These are phyloP conservation scores for Apiospora rasikravindrae DNA, from an alignment of 2,329 filamentous ascomycete genomes.

Conservation along the genomic window DNA sequence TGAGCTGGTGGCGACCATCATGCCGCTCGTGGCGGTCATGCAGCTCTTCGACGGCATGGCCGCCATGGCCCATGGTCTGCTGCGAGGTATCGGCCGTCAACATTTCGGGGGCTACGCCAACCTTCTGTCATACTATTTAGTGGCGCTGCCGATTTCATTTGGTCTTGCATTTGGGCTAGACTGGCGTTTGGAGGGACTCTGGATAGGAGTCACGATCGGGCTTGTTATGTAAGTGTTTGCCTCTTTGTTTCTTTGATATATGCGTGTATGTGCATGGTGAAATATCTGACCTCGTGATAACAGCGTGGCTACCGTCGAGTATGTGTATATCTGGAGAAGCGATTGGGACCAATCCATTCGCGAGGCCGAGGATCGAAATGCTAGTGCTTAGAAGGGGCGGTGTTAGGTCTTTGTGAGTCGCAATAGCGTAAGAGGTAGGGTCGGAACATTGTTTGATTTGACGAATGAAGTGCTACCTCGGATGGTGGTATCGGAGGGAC, in stretches of 20 bases:
- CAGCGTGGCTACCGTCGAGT: conserved; percentile 60
- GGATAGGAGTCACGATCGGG: conserved; percentile 78
- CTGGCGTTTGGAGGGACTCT: conserved; percentile 82
- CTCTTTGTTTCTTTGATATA: neutral
- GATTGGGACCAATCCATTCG: conserved; percentile 59
- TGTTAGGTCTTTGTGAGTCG: neutral
- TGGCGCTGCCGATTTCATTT: conserved; percentile 86
- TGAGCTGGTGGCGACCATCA: conserved; percentile 67
- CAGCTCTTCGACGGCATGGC: conserved; percentile 87
- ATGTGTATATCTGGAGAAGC: conserved; percentile 54
- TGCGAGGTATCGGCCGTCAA: conserved; percentile 87
- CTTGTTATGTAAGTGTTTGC: conserved; percentile 59
- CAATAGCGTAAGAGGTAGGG: neutral
- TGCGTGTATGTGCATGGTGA: neutral
- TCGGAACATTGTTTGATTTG: neutral
- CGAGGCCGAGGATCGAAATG: conserved; percentile 59
- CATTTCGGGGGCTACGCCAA: conserved; percentile 90
- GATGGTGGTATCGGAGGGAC: neutral
- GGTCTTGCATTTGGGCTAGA: conserved; percentile 75
- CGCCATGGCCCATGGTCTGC: conserved; percentile 79
- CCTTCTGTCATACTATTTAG: conserved; percentile 81
- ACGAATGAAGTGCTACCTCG: neutral
- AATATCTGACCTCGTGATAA: conserved; percentile 21
- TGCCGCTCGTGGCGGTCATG: conserved; percentile 86
- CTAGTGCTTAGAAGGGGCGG: conserved; percentile 40